Percentiles rank a stretch among this genome's conserved stretches.
phyloP scores from a whole-genome alignment of 257 asterid genomes.

The Lycium barbarum region DNA sequence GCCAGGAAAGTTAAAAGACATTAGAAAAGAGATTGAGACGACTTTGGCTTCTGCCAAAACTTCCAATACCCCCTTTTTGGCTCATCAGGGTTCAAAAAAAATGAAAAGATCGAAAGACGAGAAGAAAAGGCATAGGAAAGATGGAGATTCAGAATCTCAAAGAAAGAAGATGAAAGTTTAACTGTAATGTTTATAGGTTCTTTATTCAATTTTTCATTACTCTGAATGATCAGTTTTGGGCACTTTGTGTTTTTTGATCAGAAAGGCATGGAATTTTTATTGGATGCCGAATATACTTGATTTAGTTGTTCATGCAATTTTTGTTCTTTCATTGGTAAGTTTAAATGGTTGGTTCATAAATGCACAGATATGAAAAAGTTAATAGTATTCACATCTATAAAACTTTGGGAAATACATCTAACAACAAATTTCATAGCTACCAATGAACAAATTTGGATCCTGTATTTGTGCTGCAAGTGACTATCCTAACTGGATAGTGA shows the following conservation, averaged over 20 bases:
- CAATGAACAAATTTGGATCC: constrained; percentile 45
- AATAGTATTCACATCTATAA: constrained; percentile 59
- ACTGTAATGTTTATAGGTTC: constrained; percentile 34
- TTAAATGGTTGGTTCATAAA: constrained; percentile 18
- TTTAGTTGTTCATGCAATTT: constrained; percentile 1
- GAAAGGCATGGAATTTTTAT: constrained; percentile 8
- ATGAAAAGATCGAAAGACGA: constrained; percentile 31
- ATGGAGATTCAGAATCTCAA: constrained; percentile 37
- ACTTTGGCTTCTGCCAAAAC: constrained; percentile 47
- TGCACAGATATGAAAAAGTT: constrained; percentile 26
- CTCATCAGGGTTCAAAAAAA: constrained; percentile 60
- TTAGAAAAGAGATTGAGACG: constrained; percentile 75
- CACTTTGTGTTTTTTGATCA: constrained; percentile 20
- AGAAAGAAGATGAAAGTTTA: constrained; percentile 48
- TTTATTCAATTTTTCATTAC: neutral
- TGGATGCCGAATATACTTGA: constrained; percentile 9
- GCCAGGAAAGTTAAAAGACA: constrained; percentile 70
- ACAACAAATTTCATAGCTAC: constrained; percentile 33
- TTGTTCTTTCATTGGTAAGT: neutral
- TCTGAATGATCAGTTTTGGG: constrained; percentile 24
- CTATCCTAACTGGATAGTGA: constrained; percentile 34
- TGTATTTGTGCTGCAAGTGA: constrained; percentile 33
- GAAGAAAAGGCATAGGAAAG: constrained; percentile 45
- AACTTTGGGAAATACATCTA: constrained; percentile 46
- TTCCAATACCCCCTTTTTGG: constrained; percentile 64